Evolutionary conservation across 1,284 basidiomycete genomes (phyloP), one percentile per base, ranked within the genome.

Genomic region (Kwoniella shivajii): DNA sequence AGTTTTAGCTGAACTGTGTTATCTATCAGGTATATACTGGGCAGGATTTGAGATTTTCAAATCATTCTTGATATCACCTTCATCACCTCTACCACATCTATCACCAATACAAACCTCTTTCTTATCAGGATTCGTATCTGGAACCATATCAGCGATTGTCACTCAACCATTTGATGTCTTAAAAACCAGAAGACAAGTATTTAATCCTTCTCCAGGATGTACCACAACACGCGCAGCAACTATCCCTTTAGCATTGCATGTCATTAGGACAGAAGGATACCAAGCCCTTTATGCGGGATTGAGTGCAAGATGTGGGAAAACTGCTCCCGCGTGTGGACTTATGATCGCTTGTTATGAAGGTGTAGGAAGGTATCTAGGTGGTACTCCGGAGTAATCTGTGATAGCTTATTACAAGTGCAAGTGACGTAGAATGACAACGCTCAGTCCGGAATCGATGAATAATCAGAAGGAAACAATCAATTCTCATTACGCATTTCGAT

Each of bases 81-180:
- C 58, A 24, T 69, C 63, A 9, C 57, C 57, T n/a, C 59, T 66
- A 6, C 68, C 65, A 65, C 61, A 47, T 60, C 69, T 38, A 56
- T 70, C 11, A 5, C 75, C 75, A 4, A 59, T 77, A 49, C 47
- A 62, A 11, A 72, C 70, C 20, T 74, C 75, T 0, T 77, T 78
- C 59, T 56, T 76, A 18, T 74, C 74, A 1, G 78, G 78, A 7
- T 76, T 76, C 2, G 14, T 73, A 1, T 71, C 68, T 29, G 77
- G 77, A 20, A 78, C 73, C 44, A 80, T 88, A 0, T 90, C 95
- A 2, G 92, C 95, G 0, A 80, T 97, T 7, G 59, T 95, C 34
- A 98, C 95, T 2, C 92, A 93, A 33, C 95, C 96, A 0, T 97
- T 97, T 70, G 95, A 99, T 72, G 90, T 97, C 18, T 82, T 98